Evolutionary conservation across 2,329 filamentous ascomycete species (phyloP).

Genomic region (Talaromyces sp.): DNA sequence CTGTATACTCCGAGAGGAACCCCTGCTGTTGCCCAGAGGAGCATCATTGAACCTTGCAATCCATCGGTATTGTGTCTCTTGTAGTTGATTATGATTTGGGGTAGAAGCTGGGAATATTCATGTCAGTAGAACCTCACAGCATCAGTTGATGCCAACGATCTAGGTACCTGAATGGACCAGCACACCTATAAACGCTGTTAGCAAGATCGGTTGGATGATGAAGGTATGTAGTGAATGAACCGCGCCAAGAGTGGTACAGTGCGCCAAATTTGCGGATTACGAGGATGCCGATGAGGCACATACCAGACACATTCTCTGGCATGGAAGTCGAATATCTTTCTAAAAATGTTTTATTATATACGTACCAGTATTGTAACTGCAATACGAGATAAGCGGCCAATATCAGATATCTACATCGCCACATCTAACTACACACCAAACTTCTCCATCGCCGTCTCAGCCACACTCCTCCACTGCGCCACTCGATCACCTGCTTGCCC

Average conservation of each 20-base stretch:
- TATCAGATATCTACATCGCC: neutral
- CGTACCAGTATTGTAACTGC: neutral
- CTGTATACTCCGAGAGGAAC: neutral
- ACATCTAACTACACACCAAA: neutral
- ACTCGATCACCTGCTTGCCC: conserved; percentile 26
- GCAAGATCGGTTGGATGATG: neutral
- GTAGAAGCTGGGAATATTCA: neutral
- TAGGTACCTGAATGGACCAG: neutral
- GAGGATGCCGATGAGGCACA: no score
- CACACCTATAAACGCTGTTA: neutral
- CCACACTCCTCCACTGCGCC: neutral
- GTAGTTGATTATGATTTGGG: neutral
- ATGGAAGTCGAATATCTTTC: neutral
- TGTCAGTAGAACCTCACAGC: neutral
- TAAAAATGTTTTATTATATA: neutral
- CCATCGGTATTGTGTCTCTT: neutral
- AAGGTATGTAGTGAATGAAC: neutral
- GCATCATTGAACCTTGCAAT: neutral
- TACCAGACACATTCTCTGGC: neutral
- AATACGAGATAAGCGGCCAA: neutral
- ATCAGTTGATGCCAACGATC: neutral
- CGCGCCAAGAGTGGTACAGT: neutral
- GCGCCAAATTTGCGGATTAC: no score
- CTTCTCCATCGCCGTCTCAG: conserved; percentile 3
- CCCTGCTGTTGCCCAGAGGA: neutral